Conservation (phyloP, 495 filamentous ascomycete species). For the Glarea lozoyensis region DNA sequence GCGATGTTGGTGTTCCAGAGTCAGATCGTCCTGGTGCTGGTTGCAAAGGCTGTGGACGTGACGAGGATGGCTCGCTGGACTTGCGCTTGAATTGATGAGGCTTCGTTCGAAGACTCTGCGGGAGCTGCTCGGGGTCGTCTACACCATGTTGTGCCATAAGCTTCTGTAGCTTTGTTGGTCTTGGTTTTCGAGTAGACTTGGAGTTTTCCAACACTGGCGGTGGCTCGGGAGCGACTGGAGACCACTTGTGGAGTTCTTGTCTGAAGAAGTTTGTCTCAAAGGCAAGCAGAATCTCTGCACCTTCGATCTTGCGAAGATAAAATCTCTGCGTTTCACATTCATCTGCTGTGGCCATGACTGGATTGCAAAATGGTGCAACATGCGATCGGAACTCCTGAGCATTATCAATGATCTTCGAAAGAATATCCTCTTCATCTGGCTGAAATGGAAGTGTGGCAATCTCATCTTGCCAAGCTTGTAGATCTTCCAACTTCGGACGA, state of each 20-base stretch:
- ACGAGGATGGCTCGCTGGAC: conserved; percentile 23
- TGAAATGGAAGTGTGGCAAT: conserved; percentile 82
- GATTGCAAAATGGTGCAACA: conserved; percentile 71
- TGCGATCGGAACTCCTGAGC: conserved; percentile 79
- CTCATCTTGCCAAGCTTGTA: conserved; percentile 81
- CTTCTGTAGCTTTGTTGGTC: conserved; percentile 96
- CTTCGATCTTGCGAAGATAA: conserved; percentile 96
- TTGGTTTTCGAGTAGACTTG: conserved; percentile 90
- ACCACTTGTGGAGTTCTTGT: conserved; percentile 93
- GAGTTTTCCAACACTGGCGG: conserved; percentile 79
- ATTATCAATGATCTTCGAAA: conserved; percentile 75
- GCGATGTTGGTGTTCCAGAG: conserved; percentile 21
- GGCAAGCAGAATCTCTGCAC: conserved; percentile 86
- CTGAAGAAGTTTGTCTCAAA: conserved; percentile 96
- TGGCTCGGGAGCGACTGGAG: conserved; percentile 76
- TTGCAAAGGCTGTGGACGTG: conserved; percentile 18
- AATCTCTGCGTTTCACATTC: conserved; percentile 91
- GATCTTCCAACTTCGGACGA: conserved; percentile 88
- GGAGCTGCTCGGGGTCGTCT: conserved; percentile 79
- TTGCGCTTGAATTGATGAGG: conserved; percentile 55
- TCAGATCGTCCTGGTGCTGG: conserved; percentile 23
- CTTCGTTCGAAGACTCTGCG: conserved; percentile 69
- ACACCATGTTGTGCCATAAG: conserved; percentile 82
- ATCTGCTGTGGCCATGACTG: conserved; percentile 67
- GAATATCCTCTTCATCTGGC: conserved; percentile 83